Conservation (phyloP, 2,329 filamentous ascomycete species). For the Aspergillus phoenicis region DNA sequence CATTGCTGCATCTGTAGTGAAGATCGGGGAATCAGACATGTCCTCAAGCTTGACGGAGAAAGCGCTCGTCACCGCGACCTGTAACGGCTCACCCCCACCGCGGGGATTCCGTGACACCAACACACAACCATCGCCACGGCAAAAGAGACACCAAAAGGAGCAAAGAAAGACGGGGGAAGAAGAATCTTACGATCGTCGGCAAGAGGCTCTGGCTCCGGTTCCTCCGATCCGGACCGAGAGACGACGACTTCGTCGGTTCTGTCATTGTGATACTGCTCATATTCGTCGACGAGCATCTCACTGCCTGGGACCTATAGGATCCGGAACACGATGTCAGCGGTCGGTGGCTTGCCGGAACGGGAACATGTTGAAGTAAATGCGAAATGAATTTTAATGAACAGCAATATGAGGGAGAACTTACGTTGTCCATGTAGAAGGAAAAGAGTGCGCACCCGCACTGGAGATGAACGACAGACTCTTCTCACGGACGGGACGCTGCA, state of each 20-base stretch:
- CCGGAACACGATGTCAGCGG: conserved; percentile 19
- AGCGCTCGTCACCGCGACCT: not conserved
- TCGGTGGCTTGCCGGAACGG: not conserved
- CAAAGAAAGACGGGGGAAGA: not conserved
- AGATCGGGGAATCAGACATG: conserved; percentile 18
- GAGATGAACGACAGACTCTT: conserved; percentile 29
- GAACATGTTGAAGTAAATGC: not conserved
- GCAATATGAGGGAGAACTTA: conserved; percentile 32
- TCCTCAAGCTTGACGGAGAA: conserved; percentile 3
- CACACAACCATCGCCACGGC: not conserved
- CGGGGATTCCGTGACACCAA: conserved; percentile 12
- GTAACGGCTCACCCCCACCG: conserved; percentile 12
- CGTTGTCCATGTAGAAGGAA: conserved; percentile 47
- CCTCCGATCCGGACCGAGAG: conserved; percentile 61
- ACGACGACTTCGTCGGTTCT: conserved; percentile 65
- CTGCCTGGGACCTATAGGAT: conserved; percentile 55
- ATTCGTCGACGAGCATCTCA: conserved; percentile 64
- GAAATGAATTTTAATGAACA: not conserved
- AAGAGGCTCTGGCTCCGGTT: conserved; percentile 57
- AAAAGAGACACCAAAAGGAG: not conserved
- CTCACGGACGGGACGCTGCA: conserved; percentile 18
- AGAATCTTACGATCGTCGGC: conserved; percentile 59
- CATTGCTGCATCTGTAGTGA: conserved; percentile 73
- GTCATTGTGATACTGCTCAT: conserved; percentile 62
- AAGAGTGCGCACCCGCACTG: conserved; percentile 40